Base-by-base conservation (phyloP, 352 stramenopile genomes). In the Pilasporangium apinafurcum region DNA sequence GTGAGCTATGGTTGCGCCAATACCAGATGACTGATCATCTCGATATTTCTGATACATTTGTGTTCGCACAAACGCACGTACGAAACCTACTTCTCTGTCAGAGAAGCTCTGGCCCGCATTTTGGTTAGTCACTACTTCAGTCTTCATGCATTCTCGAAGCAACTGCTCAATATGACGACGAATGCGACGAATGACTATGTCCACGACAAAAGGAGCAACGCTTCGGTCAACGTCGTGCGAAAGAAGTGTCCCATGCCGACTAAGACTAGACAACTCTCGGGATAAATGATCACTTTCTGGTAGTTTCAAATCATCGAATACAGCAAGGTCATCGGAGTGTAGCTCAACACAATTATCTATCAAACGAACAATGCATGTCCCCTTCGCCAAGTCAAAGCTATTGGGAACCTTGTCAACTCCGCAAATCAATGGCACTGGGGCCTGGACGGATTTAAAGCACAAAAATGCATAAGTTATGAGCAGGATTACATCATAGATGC, bases 11-110 rank as follows among this genome's bases (percentile, higher is more conserved):
- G 12, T 14, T 30, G 3, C 13, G 17, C n/a, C 6, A 13, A 12
- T 12, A 5, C 16, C 32, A 35, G 16, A 22, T 43, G 45, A 51
- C 9, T 53, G 38, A 22, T 81, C 68, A 24, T 78, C 68, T 37
- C 54, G 51, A 30, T 78, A 75, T 51, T 72, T 75, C 35, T 77
- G 66, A 43, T 67, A 75, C 68, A 78, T 78, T 20, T 81, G 65
- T 1, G 68, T 70, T 32, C 66, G 44, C 52, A 60, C 62, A 36
- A 81, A 44, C 3, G 39, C 32, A 8, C 53, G 42, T 8, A 65
- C 41, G 4, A 81, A 67, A 8, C 47, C 38, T 26, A 48, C 27
- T 14, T 64, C 56, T 8, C 37, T 30, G 16, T 38, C 27, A 8
- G 14, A n/a, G 8, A 10, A 12, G 1, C 2, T 42, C 10, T 8